Evolutionary conservation across 345 rosid species (phyloP).

Genomic region (Arabidopsis thaliana): TAIR10.1 NC_003070.9:12603001-12603500

Average conservation of each 20-base stretch:
- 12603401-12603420: slow-evolving; percentile 88
- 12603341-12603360: slow-evolving; percentile 83
- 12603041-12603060: not conserved
- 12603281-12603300: slow-evolving; percentile 5
- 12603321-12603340: not conserved
- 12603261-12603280: not conserved
- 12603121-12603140: too few relatives aligned
- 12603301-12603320: not conserved
- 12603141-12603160: too few relatives aligned
- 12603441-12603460: slow-evolving; percentile 85
- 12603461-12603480: slow-evolving; percentile 55
- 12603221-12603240: not conserved
- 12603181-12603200: not conserved
- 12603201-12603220: slow-evolving; percentile 1
- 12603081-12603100: slow-evolving; percentile 5
- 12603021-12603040: slow-evolving; percentile 67
- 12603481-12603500: slow-evolving; percentile 1
- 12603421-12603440: slow-evolving; percentile 86
- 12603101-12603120: not conserved
- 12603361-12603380: slow-evolving; percentile 71
- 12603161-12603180: too few relatives aligned
- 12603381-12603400: slow-evolving; percentile 75
- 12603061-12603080: not conserved
- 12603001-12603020: slow-evolving; percentile 91
- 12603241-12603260: not conserved